Evolutionary conservation across 169 alveolate genomes (phyloP).

Genomic region (Theileria luwenshuni): DNA sequence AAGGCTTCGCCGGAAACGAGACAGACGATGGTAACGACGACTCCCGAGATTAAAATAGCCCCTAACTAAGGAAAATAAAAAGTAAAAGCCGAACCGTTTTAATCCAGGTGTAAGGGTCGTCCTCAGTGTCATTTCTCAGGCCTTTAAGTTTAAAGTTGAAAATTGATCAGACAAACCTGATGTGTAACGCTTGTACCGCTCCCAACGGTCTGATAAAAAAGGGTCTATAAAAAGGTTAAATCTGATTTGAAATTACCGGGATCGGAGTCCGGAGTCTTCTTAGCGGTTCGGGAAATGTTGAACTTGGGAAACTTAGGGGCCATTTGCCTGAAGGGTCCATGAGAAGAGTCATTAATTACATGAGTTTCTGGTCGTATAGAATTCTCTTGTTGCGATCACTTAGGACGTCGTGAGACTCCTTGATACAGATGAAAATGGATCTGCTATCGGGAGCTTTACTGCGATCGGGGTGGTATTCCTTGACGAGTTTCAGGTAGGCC

Average conservation of each 20-base stretch:
- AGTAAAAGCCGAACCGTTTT: neutral
- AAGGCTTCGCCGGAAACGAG: neutral
- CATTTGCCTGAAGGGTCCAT: neutral
- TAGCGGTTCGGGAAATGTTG: too few relatives aligned
- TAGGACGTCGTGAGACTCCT: slow-evolving; percentile 60
- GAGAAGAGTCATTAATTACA: neutral
- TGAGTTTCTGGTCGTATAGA: slow-evolving; percentile 31
- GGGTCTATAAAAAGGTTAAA: neutral
- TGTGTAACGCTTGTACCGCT: slow-evolving; percentile 22
- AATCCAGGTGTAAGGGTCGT: neutral
- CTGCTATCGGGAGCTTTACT: slow-evolving; percentile 32
- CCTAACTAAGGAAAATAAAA: neutral
- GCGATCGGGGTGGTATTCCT: slow-evolving; percentile 62
- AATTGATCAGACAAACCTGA: slow-evolving; percentile 2
- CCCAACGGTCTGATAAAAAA: neutral
- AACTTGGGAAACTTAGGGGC: neutral
- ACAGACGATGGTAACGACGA: neutral
- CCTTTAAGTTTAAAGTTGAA: neutral
- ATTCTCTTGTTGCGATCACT: slow-evolving; percentile 34
- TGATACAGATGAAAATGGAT: slow-evolving; percentile 52
- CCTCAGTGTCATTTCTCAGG: neutral
- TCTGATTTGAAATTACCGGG: neutral
- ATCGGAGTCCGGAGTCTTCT: too few relatives aligned
- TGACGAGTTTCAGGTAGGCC: slow-evolving; percentile 58
- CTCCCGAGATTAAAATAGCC: neutral